phyloP scores from a whole-genome alignment of 202 grass and related monocot species.

The Saccharum hybrid region DNA sequence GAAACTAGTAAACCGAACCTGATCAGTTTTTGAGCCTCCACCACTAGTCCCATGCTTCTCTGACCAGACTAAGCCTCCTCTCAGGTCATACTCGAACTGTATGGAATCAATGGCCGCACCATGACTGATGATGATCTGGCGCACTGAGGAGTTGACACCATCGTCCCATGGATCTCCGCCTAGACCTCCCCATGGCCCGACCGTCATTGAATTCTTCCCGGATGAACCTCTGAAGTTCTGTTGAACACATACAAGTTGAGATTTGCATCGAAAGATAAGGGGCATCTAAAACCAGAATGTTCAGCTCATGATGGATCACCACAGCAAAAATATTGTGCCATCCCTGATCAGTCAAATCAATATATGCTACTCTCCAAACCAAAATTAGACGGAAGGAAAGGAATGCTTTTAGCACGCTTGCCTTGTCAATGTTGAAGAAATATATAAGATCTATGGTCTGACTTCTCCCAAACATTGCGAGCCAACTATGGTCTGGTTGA shows the following conservation, averaged over 20 bases:
- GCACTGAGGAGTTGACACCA: conserved; percentile 45
- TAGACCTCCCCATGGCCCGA: conserved; percentile 65
- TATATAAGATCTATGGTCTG: not conserved
- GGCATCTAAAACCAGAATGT: not conserved
- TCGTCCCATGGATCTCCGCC: conserved; percentile 62
- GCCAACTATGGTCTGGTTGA: not conserved
- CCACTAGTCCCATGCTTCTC: conserved; percentile 48
- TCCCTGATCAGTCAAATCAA: not conserved
- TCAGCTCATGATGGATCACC: not conserved
- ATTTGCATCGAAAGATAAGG: not conserved
- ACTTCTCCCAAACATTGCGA: not conserved
- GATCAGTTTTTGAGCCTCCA: conserved; percentile 47
- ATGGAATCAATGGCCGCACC: conserved; percentile 52
- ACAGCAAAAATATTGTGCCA: not conserved
- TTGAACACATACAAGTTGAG: not conserved
- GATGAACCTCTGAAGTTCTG: conserved; percentile 49
- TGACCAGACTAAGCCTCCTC: conserved; percentile 54
- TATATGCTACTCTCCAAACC: not conserved
- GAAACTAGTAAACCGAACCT: conserved; percentile 41
- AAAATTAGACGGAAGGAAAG: not conserved
- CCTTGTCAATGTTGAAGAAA: not conserved
- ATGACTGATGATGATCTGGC: conserved; percentile 53
- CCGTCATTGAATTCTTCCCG: conserved; percentile 40
- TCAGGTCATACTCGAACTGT: conserved; percentile 54
- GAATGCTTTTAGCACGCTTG: not conserved